Conservation (phyloP, 202 grass and related monocot species). For the Elaeis oleifera region DNA sequence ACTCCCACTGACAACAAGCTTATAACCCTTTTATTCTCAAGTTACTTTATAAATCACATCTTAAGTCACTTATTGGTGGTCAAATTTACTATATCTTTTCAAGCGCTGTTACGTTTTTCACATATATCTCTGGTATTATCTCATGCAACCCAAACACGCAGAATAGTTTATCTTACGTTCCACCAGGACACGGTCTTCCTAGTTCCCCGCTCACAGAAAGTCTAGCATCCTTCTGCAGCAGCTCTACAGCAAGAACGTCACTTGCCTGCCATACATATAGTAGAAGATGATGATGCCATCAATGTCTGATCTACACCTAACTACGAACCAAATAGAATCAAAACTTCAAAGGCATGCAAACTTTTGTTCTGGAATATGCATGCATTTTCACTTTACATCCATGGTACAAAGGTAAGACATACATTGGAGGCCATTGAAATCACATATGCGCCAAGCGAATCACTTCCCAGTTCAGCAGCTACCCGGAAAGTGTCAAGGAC, state of each 20-base stretch:
- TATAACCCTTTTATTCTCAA: too few species aligned
- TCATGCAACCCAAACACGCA: not conserved
- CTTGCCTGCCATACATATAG: slow-evolving; percentile 44
- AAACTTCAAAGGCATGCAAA: too few species aligned
- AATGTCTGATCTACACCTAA: not conserved
- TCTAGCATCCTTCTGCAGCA: slow-evolving; percentile 89
- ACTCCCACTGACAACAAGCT: too few species aligned
- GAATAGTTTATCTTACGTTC: slow-evolving; percentile 60
- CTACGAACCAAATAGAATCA: too few species aligned
- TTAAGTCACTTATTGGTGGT: too few species aligned
- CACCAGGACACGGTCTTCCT: slow-evolving; percentile 76
- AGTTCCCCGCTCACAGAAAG: slow-evolving; percentile 70
- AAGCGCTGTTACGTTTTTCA: too few species aligned
- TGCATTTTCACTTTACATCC: too few species aligned
- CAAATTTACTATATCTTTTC: too few species aligned
- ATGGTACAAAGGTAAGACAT: slow-evolving; percentile 8
- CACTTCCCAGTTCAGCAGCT: slow-evolving; percentile 76
- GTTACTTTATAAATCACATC: too few species aligned
- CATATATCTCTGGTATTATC: too few species aligned
- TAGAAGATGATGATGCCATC: not conserved
- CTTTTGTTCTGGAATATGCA: too few species aligned
- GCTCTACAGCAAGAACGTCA: slow-evolving; percentile 81
- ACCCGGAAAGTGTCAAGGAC: slow-evolving; percentile 84
- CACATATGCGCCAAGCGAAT: slow-evolving; percentile 82
- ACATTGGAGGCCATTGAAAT: slow-evolving; percentile 99